Evolutionary conservation across 148 eudicot genomes (phyloP), one percentile per base, ranked within the genome.

Genomic region (Fagopyrum homotropicum): DNA sequence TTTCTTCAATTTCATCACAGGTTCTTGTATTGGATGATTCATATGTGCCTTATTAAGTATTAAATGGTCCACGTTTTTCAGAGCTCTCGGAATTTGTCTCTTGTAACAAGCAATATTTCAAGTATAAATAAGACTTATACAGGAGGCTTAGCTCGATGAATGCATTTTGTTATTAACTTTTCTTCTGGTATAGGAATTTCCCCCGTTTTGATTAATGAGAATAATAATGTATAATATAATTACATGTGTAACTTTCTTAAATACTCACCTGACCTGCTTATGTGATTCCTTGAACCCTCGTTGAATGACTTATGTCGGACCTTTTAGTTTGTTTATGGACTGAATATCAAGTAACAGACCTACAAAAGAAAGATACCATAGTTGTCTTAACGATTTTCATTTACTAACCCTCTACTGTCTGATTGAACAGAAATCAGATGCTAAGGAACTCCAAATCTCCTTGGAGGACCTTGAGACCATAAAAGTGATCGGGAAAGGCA

Each of bases 401-500:
- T 22, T 40, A 40, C 40, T 14, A 4, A 22, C 11, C 78, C 47
- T 78, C 15, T 72, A 46, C 57, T 79, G 44, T 75, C 17, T 77
- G 52, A 55, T 60, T 85, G 69, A 54, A 69, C 84, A 94, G 98
- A 83, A 88, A 72, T 80, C 89, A 66, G 97, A 92, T 85, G 81
- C 81, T 15, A 94, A 90, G 80, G 97, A 85, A 75, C 85, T 90
- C 77, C 88, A 94, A 78, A 89, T 93, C 77, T 79, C 97, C 9
- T 77, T 90, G 81, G 98, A 94, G 85, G 98, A 94, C 76, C 98
- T 94, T 61, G 98, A 94, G 88, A 85, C 98, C 68, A 83, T 94
- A 72, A 92, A 94, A 85, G 98, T 93, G 77, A 93, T 93, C 72
- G 98, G 98, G 30, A 93, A 93, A 75, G 98, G 98, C 77, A 88